phyloP scores from a whole-genome alignment of 495 filamentous ascomycete genomes.

The Aspergillus kassunensis region DNA sequence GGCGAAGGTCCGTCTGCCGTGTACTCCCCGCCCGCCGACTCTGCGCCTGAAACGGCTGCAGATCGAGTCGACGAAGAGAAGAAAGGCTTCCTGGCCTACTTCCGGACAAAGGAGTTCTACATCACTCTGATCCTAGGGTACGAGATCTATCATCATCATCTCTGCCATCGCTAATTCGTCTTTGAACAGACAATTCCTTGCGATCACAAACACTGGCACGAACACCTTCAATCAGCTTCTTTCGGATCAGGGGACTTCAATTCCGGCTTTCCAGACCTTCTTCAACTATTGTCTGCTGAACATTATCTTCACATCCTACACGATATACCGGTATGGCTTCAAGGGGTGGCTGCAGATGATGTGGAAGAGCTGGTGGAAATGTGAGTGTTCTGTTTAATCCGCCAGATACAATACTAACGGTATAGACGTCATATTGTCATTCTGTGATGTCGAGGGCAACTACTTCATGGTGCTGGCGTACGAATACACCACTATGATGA shows the following conservation, averaged over 20 bases:
- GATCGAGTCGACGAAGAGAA: constrained; percentile 39
- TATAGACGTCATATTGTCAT: constrained; percentile 76
- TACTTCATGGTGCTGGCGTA: constrained; percentile 97
- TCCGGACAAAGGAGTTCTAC: constrained; percentile 84
- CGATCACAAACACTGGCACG: constrained; percentile 82
- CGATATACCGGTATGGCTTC: constrained; percentile 75
- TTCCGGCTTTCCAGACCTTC: constrained; percentile 95
- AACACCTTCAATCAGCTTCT: constrained; percentile 86
- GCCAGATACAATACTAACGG: constrained; percentile 8
- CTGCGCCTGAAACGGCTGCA: constrained; percentile 21
- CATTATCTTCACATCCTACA: constrained; percentile 75
- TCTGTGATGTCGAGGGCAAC: constrained; percentile 94
- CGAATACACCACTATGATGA: constrained; percentile 84
- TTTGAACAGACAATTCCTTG: constrained; percentile 66
- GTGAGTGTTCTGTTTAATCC: constrained; percentile 25
- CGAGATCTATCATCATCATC: constrained; percentile 16
- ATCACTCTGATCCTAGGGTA: constrained; percentile 73
- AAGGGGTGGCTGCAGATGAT: constrained; percentile 63
- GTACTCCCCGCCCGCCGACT: constrained; percentile 11
- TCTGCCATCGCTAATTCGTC: background rate
- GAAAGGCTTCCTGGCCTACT: constrained; percentile 70
- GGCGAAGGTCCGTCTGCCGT: constrained; percentile 24
- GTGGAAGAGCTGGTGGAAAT: constrained; percentile 80
- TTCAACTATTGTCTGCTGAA: constrained; percentile 90
- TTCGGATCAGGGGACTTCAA: constrained; percentile 61